phyloP scores from a whole-genome alignment of 495 filamentous ascomycete genomes.

The Jackrogersella minutella region DNA sequence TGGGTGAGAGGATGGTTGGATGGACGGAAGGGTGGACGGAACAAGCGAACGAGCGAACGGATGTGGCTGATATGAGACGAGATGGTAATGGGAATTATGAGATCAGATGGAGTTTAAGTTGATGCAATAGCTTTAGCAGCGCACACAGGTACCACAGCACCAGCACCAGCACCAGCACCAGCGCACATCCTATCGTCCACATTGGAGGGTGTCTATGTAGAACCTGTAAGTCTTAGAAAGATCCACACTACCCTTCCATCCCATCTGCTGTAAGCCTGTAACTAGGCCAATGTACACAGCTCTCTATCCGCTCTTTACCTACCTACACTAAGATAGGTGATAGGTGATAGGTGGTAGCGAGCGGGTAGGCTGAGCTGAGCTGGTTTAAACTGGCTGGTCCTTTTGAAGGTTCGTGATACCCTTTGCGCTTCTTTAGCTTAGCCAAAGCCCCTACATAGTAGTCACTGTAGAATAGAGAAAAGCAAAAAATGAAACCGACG shows the following conservation, averaged over 20 bases:
- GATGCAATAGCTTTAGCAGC: not conserved
- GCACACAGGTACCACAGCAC: not conserved
- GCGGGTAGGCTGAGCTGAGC: slow-evolving; percentile 5
- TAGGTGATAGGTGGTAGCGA: too few species aligned
- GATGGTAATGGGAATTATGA: not conserved
- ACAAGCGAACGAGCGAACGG: not conserved
- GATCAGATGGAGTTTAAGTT: not conserved
- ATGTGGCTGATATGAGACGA: slow-evolving; percentile 3
- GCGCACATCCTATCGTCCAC: not conserved
- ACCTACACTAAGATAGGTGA: not conserved
- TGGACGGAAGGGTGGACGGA: slow-evolving; percentile 11
- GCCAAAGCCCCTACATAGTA: not conserved
- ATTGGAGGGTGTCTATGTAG: slow-evolving; percentile 11
- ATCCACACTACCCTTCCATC: slow-evolving; percentile 9
- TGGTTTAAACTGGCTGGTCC: not conserved
- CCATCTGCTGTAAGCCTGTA: not conserved
- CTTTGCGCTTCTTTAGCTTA: not conserved
- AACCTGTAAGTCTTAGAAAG: slow-evolving; percentile 21
- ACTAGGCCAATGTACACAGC: not conserved
- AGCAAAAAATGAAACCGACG: not conserved
- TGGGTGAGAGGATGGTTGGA: not conserved
- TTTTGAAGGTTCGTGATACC: slow-evolving; percentile 4
- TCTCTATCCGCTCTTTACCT: not conserved
- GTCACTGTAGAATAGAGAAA: not conserved
- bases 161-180: not conserved